These are phyloP conservation scores for Adansonia digitata DNA, from an alignment of 345 rosid species.

Conservation along the genomic window DNA sequence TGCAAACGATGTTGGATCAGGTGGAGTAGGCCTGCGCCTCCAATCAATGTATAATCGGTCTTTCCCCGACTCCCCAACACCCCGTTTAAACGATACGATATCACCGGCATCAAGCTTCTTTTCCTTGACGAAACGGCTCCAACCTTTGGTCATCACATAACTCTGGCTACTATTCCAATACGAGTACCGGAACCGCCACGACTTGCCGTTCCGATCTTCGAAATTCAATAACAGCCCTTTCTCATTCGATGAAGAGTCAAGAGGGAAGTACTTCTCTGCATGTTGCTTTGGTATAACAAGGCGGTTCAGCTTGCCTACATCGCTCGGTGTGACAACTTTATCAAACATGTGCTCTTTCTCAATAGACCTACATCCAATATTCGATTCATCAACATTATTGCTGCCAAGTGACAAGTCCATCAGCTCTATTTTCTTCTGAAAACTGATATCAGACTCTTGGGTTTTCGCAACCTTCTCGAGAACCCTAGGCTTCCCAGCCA, in stretches of 20 bases:
- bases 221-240: slow-evolving; percentile 84
- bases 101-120: slow-evolving; percentile 94
- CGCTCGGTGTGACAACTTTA: slow-evolving; percentile 82
- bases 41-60: slow-evolving; percentile 75
- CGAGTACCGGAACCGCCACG: slow-evolving; percentile 88
- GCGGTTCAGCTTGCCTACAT: slow-evolving; percentile 73
- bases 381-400: slow-evolving; percentile 7
- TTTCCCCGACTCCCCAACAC: slow-evolving; percentile 50
- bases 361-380: slow-evolving; percentile 22
- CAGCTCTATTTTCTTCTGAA: slow-evolving; percentile 31
- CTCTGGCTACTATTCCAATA: slow-evolving; percentile 97
- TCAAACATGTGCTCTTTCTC: slow-evolving; percentile 78
- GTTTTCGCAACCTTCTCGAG: slow-evolving; percentile 17
- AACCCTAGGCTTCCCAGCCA: slow-evolving; percentile 25
- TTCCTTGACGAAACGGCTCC: slow-evolving; percentile 97
- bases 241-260: slow-evolving; percentile 47
- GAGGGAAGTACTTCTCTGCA: slow-evolving; percentile 72
- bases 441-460: slow-evolving; percentile 20
- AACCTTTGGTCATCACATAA: slow-evolving; percentile 94
- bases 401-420: slow-evolving; percentile 44
- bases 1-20: slow-evolving; percentile 33
- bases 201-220: slow-evolving; percentile 67
- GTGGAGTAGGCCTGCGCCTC: slow-evolving; percentile 61
- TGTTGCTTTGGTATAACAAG: slow-evolving; percentile 81
- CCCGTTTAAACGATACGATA: slow-evolving; percentile 77